Evolutionary conservation across 2,329 filamentous ascomycete species (phyloP), one percentile per base, ranked within the genome.

Genomic region (Aspergillus ibericus): DNA sequence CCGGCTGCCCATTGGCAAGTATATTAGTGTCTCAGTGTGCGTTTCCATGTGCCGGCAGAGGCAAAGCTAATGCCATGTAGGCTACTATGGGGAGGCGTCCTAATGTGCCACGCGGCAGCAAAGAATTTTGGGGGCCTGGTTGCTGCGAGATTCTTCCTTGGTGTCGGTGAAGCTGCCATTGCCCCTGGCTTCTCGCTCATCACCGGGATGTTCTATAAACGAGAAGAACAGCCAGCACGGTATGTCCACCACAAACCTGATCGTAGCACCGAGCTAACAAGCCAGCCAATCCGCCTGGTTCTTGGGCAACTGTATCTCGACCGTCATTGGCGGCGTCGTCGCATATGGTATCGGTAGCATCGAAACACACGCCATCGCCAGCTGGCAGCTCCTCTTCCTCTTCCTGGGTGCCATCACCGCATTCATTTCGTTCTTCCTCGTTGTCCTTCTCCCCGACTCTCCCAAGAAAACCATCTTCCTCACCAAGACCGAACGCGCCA

Each of bases 401-500:
- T 48, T 69, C 36, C 58, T 72, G 1, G 73, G 73, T 3, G 59
- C 66, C 9, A 60, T 73, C 16, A 74, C 73, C 4, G 53, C 67
- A 7, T 65, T 57, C 9, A 58, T 54, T 42, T 63, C 46, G 35
- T 63, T 56, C 29, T 66, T 42, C 5, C 51, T 71, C 9, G 53
- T 68, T 44, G 44, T 63, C 10, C 50, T 71, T 1, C 62, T 70
- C 1, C 67, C 66, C 0, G 64, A 70, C 48, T 61, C 63, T 1
- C 77, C 79, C 0, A 68, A 70, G 2, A 78, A 72, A 13, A 77
- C 78, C 2, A 71, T 72, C 20, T 81, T 80, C 60, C 66, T 81
- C 22, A 75, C 61, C 10, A 68, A 74, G 50, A 68, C 68, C 4
- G 78, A 82, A 59, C 71, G 73, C 8, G 63, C 74, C 1, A 78